Evolutionary conservation across 78 protist species (phyloP).

Genomic region (Chrysochromulina parva): DNA sequence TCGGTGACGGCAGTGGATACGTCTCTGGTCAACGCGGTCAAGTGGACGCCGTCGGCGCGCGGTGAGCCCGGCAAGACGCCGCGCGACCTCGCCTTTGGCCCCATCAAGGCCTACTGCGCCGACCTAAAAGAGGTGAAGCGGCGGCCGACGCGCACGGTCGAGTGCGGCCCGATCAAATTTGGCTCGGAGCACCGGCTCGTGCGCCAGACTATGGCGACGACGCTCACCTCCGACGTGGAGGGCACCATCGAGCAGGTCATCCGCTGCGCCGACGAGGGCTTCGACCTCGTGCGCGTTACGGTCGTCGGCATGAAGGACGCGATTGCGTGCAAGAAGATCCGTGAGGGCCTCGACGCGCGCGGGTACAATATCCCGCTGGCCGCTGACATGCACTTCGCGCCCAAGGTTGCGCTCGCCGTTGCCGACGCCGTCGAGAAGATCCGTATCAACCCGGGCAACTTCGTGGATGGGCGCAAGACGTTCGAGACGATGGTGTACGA

Average conservation of each 20-base stretch:
- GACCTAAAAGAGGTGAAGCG: neutral
- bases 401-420: constrained; percentile 37
- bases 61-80: neutral
- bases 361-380: constrained; percentile 31
- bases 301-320: constrained; percentile 56
- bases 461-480: constrained; percentile 43
- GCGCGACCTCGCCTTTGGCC: neutral
- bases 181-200: constrained; percentile 56
- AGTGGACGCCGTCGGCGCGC: neutral
- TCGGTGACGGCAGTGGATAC: too few relatives aligned
- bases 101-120: neutral
- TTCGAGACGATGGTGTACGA: constrained; percentile 44
- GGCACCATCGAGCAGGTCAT: constrained; percentile 46
- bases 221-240: constrained; percentile 43
- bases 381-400: constrained; percentile 63
- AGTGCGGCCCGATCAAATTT: neutral
- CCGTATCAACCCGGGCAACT: constrained; percentile 63
- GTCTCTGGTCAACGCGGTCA: neutral
- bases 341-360: constrained; percentile 11
- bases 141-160: constrained; percentile 30
- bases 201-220: constrained; percentile 57
- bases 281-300: constrained; percentile 57
- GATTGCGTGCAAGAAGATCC: constrained; percentile 40
- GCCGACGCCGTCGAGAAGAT: constrained; percentile 60
- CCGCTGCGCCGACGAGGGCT: constrained; percentile 48